These are phyloP conservation scores for Plasmopara viticola DNA, from an alignment of 352 stramenopile genomes.

Conservation along the genomic window DNA sequence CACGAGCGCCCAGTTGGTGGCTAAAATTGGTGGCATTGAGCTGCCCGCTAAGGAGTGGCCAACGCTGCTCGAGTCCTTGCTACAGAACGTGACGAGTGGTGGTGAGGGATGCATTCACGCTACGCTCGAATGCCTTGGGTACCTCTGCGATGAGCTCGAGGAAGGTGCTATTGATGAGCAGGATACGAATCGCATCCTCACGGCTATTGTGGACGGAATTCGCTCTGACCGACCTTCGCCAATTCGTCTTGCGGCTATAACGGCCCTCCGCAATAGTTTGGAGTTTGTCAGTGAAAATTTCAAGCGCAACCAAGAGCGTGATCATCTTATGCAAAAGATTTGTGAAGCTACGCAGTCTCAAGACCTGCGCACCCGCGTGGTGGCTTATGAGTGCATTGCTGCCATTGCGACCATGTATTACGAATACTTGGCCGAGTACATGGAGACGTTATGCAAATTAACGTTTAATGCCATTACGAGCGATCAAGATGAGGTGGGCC, in stretches of 20 bases:
- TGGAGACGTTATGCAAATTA: slow-evolving; percentile 94
- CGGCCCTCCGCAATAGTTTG: slow-evolving; percentile 92
- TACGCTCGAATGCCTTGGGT: slow-evolving; percentile 80
- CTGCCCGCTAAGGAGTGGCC: slow-evolving; percentile 93
- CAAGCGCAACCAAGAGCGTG: slow-evolving; percentile 90
- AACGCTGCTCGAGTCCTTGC: slow-evolving; percentile 84
- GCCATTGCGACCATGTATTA: slow-evolving; percentile 96
- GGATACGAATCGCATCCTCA: slow-evolving; percentile 95
- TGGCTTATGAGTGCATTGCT: slow-evolving; percentile 94
- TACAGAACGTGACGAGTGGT: slow-evolving; percentile 89
- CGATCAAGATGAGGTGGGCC: slow-evolving; percentile 89
- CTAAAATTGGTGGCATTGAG: slow-evolving; percentile 93
- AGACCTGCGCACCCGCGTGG: slow-evolving; percentile 82
- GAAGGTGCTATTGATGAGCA: slow-evolving; percentile 66
- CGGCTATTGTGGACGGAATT: slow-evolving; percentile 96
- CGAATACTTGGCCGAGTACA: slow-evolving; percentile 93
- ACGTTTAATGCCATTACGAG: slow-evolving; percentile 91
- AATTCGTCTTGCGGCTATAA: slow-evolving; percentile 90
- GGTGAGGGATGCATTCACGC: slow-evolving; percentile 89
- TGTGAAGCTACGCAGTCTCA: slow-evolving; percentile 92
- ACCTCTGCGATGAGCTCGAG: slow-evolving; percentile 78
- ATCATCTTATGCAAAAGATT: slow-evolving; percentile 95
- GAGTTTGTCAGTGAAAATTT: slow-evolving; percentile 96
- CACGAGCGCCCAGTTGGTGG: slow-evolving; percentile 88
- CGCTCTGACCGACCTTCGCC: slow-evolving; percentile 70